Conservation (phyloP, 164 flowering plant species). For the Tetracentron sinense region DNA sequence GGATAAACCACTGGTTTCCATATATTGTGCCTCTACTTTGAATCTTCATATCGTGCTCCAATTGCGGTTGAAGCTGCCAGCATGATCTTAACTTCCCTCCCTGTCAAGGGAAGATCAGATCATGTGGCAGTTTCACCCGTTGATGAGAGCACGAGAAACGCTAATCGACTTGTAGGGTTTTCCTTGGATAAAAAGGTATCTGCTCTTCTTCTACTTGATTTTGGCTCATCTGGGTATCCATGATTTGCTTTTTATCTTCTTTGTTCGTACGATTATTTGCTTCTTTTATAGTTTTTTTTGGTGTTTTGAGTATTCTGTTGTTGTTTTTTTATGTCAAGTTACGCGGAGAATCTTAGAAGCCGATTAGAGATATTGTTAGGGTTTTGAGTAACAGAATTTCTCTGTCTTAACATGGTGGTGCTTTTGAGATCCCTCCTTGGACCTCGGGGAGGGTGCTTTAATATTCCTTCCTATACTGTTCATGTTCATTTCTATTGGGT, state of each 20-base stretch:
- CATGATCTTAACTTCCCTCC: constrained; percentile 61
- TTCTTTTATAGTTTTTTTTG: not conserved
- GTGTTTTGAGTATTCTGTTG: not conserved
- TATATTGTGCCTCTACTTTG: not conserved
- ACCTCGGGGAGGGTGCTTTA: not conserved
- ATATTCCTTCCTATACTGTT: not conserved
- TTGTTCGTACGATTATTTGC: not conserved
- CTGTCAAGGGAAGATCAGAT: constrained; percentile 45
- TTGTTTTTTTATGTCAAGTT: constrained; percentile 8
- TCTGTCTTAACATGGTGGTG: constrained; percentile 13
- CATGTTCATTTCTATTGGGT: not conserved
- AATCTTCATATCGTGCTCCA: constrained; percentile 30
- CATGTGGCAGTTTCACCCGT: constrained; percentile 78
- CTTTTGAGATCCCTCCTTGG: constrained; percentile 12
- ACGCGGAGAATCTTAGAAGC: constrained; percentile 11
- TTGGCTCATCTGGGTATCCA: constrained; percentile 4
- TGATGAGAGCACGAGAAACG: constrained; percentile 35
- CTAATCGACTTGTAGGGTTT: constrained; percentile 13
- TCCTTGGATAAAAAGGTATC: constrained; percentile 17
- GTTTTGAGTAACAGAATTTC: constrained; percentile 17
- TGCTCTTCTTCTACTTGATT: constrained; percentile 10
- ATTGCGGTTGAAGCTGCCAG: constrained; percentile 84
- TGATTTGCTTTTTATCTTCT: not conserved
- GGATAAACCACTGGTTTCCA: not conserved
- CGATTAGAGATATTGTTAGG: constrained; percentile 5